Base-by-base conservation (phyloP, 2,329 filamentous ascomycete species). In the Xylariales sp. region DNA sequence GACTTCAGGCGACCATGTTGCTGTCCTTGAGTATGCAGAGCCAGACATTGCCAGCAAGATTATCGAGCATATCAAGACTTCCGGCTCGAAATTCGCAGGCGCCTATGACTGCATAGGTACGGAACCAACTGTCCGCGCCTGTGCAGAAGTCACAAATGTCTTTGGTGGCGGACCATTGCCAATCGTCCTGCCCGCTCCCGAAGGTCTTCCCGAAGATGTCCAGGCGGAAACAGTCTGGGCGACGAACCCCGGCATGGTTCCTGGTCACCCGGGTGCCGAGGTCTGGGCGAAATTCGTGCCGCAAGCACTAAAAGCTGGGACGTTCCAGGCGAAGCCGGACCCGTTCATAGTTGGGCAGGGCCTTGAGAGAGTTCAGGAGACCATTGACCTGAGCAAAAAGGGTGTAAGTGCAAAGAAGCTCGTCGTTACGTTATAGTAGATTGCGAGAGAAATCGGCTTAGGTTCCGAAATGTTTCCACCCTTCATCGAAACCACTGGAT, bases 361-460 rank as follows among this genome's bases (percentile, higher is more conserved):
- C 9, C 19, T 42, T 20, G 31, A 15, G 4, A 12, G 28, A 15
- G 20, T 42, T 6, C 39, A 42, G 21, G 18, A 27, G 3, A 31
- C 31, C 0, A 27, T 42, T 5, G 31, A 42, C 18, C 14, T 25
- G 21, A 35, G 20, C 8, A 47, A 45, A 34, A 48, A 46, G 19
- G 48, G 48, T 1, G 29, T 46, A 15, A 45, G 44, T 19, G 44
- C 44, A 3, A 44, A 42, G 29, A 50, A 48, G 16, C 19, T 52
- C 12, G 52, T 44, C 16, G 40, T 36, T 5, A 20, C 27, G 1
- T 31, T 46, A 19, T 49, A 20, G 25, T 18, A n/a, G n/a, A n/a
- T n/a, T n/a, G n/a, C n/a, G n/a, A n/a, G n/a, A n/a, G n/a, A n/a
- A n/a, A n/a, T n/a, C n/a, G n/a, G n/a, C n/a, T n/a, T n/a, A n/a